Evolutionary conservation across 306 rosid species (phyloP).

Genomic region (Crataegus laevigata): DNA sequence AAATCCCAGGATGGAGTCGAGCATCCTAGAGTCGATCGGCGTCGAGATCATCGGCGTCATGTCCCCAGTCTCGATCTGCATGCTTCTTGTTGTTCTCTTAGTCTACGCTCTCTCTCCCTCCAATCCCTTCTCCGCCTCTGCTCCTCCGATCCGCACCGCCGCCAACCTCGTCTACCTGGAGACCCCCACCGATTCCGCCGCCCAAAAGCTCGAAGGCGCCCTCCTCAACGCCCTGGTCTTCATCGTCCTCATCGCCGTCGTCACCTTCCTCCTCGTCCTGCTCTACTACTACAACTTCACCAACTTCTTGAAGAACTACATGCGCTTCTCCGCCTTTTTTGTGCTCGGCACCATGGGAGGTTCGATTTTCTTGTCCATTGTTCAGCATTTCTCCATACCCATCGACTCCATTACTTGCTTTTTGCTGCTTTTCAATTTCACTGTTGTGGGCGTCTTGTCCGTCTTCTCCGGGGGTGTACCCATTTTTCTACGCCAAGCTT

Average conservation of each 20-base stretch:
- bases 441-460: constrained; percentile 72
- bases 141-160: constrained; percentile 51
- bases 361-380: constrained; percentile 60
- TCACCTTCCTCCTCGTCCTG: constrained; percentile 68
- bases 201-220: constrained; percentile 81
- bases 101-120: constrained; percentile 70
- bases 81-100: constrained; percentile 75
- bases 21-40: constrained; percentile 75
- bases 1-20: constrained; percentile 49
- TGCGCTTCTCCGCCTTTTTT: constrained; percentile 86
- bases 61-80: constrained; percentile 94
- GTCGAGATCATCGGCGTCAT: constrained; percentile 82
- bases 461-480: constrained; percentile 71
- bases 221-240: constrained; percentile 84
- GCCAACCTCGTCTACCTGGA: constrained; percentile 89
- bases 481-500: constrained; percentile 56
- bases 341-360: constrained; percentile 82
- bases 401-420: constrained; percentile 62
- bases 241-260: constrained; percentile 59
- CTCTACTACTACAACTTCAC: constrained; percentile 91
- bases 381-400: constrained; percentile 69
- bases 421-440: constrained; percentile 67
- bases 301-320: constrained; percentile 71
- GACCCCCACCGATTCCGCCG: constrained; percentile 59
- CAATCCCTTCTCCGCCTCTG: constrained; percentile 28